Evolutionary conservation across 2,329 filamentous ascomycete genomes (phyloP), one percentile per base, ranked within the genome.

Genomic region (Penicillium sp.): DNA sequence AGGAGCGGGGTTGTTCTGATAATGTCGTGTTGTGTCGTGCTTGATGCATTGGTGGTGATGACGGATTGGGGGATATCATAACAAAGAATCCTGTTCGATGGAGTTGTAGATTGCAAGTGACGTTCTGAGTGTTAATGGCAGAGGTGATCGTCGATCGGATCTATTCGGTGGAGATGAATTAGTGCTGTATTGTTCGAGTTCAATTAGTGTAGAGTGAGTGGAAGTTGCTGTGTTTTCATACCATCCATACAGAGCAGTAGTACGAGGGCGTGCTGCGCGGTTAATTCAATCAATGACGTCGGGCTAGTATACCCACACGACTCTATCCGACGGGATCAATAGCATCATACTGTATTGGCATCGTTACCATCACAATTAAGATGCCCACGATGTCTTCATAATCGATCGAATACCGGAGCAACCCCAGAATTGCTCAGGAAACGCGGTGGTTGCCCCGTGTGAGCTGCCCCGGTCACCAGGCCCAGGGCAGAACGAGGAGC

Each of bases 401-500:
- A 7, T 9, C 15, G 13, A 30, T 3, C 10, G 15, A n/a, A 49
- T 49, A 30, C 45, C 26, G 26, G 3, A n/a, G 45, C 9, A 28
- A 49, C 45, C 26, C 45, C 26, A 49, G 24, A 49, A 49, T 49
- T 22, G 12, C 45, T n/a, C 3, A 49, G 26, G 45, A 30, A 49
- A 49, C 26, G 26, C 15, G 15, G 15, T n/a, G 15, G 45, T 49
- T 49, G 45, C 26, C 45, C 45, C 45, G 49, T 22, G 28, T 33
- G 26, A 9, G 12, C 13, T 33, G 17, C 8, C 6, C 28, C 4
- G 3, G 54, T 60, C 49, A 49, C 26, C 26, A 30, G 55, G 26
- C 42, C 26, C 22, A 40, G 55, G 30, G n/a, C 24, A 45, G 10
- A 33, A 58, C 12, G 40, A 58, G 47, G 44, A 56, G 53, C 35